A percentile compares a stretch with the other conserved stretches of the same genome.
Evolutionary conservation across 2,329 filamentous ascomycete species (phyloP).

Genomic region (Fusarium robinianum): DNA sequence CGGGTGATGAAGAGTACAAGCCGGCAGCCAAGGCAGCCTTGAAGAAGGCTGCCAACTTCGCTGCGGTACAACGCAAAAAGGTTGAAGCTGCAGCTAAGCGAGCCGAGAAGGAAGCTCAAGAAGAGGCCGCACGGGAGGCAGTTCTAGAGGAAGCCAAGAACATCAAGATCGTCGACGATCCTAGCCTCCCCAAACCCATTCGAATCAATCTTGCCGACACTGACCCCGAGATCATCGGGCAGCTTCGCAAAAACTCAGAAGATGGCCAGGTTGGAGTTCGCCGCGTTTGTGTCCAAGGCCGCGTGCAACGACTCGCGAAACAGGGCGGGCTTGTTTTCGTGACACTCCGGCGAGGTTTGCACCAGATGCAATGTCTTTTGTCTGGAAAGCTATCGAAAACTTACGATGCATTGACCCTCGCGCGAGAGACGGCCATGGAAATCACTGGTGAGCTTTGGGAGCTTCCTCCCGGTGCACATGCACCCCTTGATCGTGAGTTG

Average conservation of each 20-base stretch:
- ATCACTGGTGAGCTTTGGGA: conserved; percentile 84
- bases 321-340: conserved; percentile 88
- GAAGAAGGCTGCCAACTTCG: conserved; percentile 36
- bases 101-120: conserved; percentile 35
- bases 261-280: conserved; percentile 31
- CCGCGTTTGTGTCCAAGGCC: conserved; percentile 76
- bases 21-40: conserved; percentile 36
- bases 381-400: conserved; percentile 76
- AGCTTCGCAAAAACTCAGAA: conserved; percentile 42
- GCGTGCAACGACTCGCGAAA: conserved; percentile 78
- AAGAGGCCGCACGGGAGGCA: conserved; percentile 28
- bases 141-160: conserved; percentile 38
- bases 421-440: no score
- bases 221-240: conserved; percentile 37
- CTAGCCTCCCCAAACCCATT: conserved; percentile 71
- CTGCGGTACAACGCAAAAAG: conserved; percentile 36
- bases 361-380: conserved; percentile 64
- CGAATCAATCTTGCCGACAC: conserved; percentile 71
- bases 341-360: conserved; percentile 78
- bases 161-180: conserved; percentile 58
- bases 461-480: conserved; percentile 74
- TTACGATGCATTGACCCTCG: no score
- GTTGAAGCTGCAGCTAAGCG: conserved; percentile 32
- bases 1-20: conserved; percentile 37
- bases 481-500: conserved; percentile 81